Evolutionary conservation across 1,284 basidiomycete species (phyloP), one percentile per base, ranked within the genome.

Genomic region (Fomitopsis betulina): DNA sequence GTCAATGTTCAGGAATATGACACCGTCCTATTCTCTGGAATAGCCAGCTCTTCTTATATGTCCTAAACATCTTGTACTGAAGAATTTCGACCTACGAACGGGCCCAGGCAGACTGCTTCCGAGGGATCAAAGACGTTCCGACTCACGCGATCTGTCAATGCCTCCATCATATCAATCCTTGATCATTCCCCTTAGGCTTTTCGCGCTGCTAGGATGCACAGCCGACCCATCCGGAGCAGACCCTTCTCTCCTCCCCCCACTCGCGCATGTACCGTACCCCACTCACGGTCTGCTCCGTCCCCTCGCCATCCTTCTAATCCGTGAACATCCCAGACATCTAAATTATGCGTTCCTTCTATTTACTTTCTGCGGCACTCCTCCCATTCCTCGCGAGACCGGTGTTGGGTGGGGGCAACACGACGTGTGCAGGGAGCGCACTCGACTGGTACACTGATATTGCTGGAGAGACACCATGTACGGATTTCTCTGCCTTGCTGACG

Each of bases 381-480:
- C 32, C n/a, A 30, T 13, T 37, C 25, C 33, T 51, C 23, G 49
- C 49, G 17, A 30, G 32, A 9, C 49, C n/a, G 19, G 33, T 21
- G 21, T 33, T 7, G 32, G 33, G 49, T 3, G 55, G 4, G 19
- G 55, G 55, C 35, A 57, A 53, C 27, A 59, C 47, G 21, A 59
- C 39, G 8, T 50, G 51, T 39, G 38, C 37, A 12, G 45, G 42
- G 5, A 35, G 30, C 39, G 38, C 23, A 23, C 39, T 50, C 13
- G 47, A 54, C 12, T 53, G 53, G 53, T 54, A 51, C 30, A 55
- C 47, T 19, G 19, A 51, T 21, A 23, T 27, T 10, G 58, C 43
- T 19, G 53, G 58, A 1, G 52, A 52, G 35, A 54, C 43, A 25
- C 53, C 47, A 30, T 55, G 52, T 55, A 32, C 25, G 53, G 15